Base-by-base conservation (phyloP, 331 rosid genomes). In the Spiraea crenata region DNA sequence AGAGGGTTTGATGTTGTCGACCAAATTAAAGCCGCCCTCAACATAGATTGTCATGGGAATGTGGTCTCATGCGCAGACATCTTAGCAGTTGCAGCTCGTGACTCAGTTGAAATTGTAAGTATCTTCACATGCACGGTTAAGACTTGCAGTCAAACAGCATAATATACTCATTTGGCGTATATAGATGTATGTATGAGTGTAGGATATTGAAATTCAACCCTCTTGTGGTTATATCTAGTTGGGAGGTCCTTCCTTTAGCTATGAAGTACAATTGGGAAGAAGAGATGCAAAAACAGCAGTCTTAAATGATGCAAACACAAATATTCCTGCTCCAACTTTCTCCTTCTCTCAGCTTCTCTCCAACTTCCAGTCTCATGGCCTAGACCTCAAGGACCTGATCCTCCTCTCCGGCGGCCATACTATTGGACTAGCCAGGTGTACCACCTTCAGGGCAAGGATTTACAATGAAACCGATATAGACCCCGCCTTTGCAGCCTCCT, bases 41-140 rank as follows among this genome's bases (percentile, higher is more conserved):
- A 90, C 62, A 54, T 47, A 62, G 82, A 48, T 64, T 90, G 93
- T 67, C 52, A 71, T 7, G 49, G 77, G 5, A 75, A 82, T 31
- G 90, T 81, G 6, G 87, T 89, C 7, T 86, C 96, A 3, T 89
- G 92, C 49, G 88, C 92, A 3, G 92, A 86, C 67, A 86, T 89
- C 63, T 79, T 89, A 65, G 90, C 92, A 1, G 70, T 81, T 5
- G 85, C 88, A 45, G 92, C 92, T 79, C 92, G 95, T 63, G 92
- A 89, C 58, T 84, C 95, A 55, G 82, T 89, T 0, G 41, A 75
- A 7, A 78, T 86, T 0, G 87, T 89, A 34, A 84, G 91, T 61
- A 9, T 20, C 15, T 55, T 55, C 59, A 55, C 31, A 25, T 25
- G 31, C 31, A 25, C 2, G 31, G 2, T 25, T 25, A 25, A 25